Evolutionary conservation across 148 eudicot genomes (phyloP).

Genomic region (Mesembryanthemum crystallinum): DNA sequence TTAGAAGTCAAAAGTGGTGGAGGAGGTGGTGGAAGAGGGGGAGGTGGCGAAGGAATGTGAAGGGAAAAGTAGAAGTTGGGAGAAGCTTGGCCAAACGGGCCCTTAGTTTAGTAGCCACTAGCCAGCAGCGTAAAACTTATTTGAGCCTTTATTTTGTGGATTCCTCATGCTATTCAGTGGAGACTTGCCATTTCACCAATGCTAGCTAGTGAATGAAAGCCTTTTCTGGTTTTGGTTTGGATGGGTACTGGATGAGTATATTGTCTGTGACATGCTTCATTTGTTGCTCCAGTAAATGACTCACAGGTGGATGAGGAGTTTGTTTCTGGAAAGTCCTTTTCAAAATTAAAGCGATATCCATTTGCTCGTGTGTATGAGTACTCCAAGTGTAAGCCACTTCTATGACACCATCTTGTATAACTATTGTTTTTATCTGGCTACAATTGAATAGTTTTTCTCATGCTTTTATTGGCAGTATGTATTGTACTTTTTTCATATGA

Average conservation of each 20-base stretch:
- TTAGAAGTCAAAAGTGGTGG: too few species aligned
- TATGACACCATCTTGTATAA: constrained; percentile 7
- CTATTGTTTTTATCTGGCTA: constrained; percentile 13
- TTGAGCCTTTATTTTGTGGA: constrained; percentile 1
- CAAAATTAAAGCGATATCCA: constrained; percentile 52
- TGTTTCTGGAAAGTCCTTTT: constrained; percentile 45
- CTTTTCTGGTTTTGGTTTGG: not conserved
- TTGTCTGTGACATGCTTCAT: not conserved
- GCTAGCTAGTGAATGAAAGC: not conserved
- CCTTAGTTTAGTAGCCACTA: too few species aligned
- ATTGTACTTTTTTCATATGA: constrained; percentile 68
- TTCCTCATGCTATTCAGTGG: constrained; percentile 1
- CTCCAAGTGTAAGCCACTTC: constrained; percentile 68
- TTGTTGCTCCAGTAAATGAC: constrained; percentile 44
- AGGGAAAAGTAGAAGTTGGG: too few species aligned
- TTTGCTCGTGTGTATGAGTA: constrained; percentile 68
- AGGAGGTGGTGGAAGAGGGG: too few species aligned
- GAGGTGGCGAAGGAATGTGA: too few species aligned
- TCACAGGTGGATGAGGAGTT: constrained; percentile 50
- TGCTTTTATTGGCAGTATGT: constrained; percentile 51
- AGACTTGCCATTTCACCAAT: not conserved
- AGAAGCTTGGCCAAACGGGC: too few species aligned
- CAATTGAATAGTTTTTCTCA: not conserved
- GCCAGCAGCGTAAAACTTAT: not conserved
- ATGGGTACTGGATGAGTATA: not conserved